Evolutionary conservation across 805 yeast species (phyloP).

Genomic region (Kregervanrija fluxuum): DNA sequence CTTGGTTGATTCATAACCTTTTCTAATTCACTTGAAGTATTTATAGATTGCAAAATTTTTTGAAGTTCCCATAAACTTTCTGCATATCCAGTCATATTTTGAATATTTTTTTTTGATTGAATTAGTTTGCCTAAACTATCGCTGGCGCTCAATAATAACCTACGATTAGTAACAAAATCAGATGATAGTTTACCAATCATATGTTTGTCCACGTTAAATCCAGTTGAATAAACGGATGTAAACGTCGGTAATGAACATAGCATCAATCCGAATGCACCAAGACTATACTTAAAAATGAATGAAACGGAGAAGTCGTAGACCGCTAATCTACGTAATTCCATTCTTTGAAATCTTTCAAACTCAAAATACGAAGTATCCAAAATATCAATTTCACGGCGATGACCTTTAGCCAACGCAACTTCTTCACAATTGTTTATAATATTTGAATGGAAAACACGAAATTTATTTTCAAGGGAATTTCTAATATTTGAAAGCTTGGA

Average conservation of each 20-base stretch:
- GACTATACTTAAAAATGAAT: conserved; percentile 81
- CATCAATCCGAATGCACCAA: conserved; percentile 93
- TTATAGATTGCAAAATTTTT: conserved; percentile 49
- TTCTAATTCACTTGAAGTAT: conserved; percentile 21
- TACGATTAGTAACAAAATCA: conserved; percentile 82
- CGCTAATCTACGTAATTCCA: conserved; percentile 65
- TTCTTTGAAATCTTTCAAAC: conserved; percentile 67
- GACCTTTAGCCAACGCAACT: conserved; percentile 79
- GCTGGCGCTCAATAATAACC: conserved; percentile 75
- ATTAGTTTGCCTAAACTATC: conserved; percentile 84
- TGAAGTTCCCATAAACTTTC: conserved; percentile 66
- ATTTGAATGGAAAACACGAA: conserved; percentile 76
- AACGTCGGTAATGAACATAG: conserved; percentile 88
- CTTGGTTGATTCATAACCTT: conserved; percentile 10
- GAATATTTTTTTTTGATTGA: conserved; percentile 75
- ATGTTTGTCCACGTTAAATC: conserved; percentile 39
- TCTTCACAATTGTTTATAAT: conserved; percentile 77
- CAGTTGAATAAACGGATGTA: conserved; percentile 23
- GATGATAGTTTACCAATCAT: conserved; percentile 44
- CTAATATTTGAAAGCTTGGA: conserved; percentile 70
- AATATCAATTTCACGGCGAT: conserved; percentile 65
- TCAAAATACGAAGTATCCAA: conserved; percentile 78
- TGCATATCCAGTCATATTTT: conserved; percentile 79
- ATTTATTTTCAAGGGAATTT: conserved; percentile 78
- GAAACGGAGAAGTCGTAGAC: conserved; percentile 80